These are phyloP conservation scores for Coniochaeta hoffmannii DNA, from an alignment of 2,329 filamentous ascomycete genomes.

Conservation along the genomic window DNA sequence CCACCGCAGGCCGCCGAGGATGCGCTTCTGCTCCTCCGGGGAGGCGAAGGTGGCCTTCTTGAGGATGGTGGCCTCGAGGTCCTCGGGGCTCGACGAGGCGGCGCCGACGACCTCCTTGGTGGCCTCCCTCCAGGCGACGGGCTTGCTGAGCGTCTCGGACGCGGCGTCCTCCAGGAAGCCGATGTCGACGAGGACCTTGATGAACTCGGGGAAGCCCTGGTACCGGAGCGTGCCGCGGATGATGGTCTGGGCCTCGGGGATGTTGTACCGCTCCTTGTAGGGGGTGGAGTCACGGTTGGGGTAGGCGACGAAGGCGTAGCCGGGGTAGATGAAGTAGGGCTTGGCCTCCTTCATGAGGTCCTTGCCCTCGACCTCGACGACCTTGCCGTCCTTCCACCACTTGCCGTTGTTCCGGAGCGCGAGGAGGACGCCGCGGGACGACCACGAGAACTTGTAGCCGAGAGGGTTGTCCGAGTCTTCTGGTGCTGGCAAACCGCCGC, in stretches of 20 bases:
- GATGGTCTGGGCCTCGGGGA: slow-evolving; percentile 85
- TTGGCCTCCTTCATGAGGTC: slow-evolving; percentile 84
- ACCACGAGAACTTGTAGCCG: slow-evolving; percentile 86
- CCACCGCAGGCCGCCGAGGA: slow-evolving; percentile 66
- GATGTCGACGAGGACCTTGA: slow-evolving; percentile 80
- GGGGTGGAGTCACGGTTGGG: slow-evolving; percentile 84
- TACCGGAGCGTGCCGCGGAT: slow-evolving; percentile 76
- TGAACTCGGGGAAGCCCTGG: slow-evolving; percentile 83
- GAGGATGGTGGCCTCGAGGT: slow-evolving; percentile 65
- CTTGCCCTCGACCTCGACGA: slow-evolving; percentile 55
- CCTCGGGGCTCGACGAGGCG: slow-evolving; percentile 54
- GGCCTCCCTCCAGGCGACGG: slow-evolving; percentile 77
- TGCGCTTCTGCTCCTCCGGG: slow-evolving; percentile 61
- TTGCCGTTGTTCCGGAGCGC: slow-evolving; percentile 81
- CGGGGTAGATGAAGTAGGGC: slow-evolving; percentile 82
- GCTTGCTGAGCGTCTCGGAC: slow-evolving; percentile 55
- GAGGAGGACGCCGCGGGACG: slow-evolving; percentile 76
- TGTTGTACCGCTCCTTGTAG: slow-evolving; percentile 84
- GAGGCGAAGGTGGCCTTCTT: slow-evolving; percentile 67
- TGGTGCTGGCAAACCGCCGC: slow-evolving; percentile 66
- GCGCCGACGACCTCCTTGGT: slow-evolving; percentile 71
- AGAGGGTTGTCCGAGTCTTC: slow-evolving; percentile 82
- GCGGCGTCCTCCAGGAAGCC: slow-evolving; percentile 75
- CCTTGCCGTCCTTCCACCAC: slow-evolving; percentile 72
- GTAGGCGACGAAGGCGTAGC: slow-evolving; percentile 86